Evolutionary conservation across 2,329 filamentous ascomycete species (phyloP), one percentile per base, ranked within the genome.

Genomic region (Aureobasidium sp.): DNA sequence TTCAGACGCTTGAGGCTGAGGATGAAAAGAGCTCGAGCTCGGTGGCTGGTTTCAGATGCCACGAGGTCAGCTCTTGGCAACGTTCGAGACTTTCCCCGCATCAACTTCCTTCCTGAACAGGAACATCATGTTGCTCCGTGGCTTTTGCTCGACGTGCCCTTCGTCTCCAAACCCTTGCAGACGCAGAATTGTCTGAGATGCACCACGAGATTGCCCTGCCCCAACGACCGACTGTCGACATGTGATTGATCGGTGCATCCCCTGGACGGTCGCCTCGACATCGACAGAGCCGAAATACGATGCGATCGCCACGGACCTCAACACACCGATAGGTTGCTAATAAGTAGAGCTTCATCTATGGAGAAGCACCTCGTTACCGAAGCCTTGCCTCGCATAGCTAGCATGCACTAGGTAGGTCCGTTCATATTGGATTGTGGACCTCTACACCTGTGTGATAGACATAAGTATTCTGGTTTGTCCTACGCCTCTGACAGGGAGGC

Each of bases 391-490:
- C 27, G 39, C 35, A 42, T 35, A 33, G 29, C 5, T 22, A 33
- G 39, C n/a, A 57, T 14, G 29, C 33, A 35, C 24, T 8, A 22
- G 19, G 9, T 14, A 22, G 17, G 39, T 15, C 53, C 35, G 11
- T 33, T 24, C n/a, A 45, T 45, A 22, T 24, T 5, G 22, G 33
- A 35, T 33, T 57, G 53, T 57, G 53, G 40, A 45, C n/a, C 53
- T 19, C 24, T 57, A 12, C 17, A 44, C 45, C 35, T 17, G 29
- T 5, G 39, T 15, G 14, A 22, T 45, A 22, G 53, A 45, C n/a
- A 57, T 57, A 57, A 57, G 53, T 57, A 57, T 29, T 33, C 15
- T 44, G 39, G 40, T 33, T 29, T 14, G 12, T 45, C 53, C 53
- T 33, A 35, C 27, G 53, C 24, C 53, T 45, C 24, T 19, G 35